Percentiles rank a stretch among this genome's conserved stretches.
Evolutionary conservation across 2,329 filamentous ascomycete genomes (phyloP).

Genomic region (Colletotrichum spaethianum): DNA sequence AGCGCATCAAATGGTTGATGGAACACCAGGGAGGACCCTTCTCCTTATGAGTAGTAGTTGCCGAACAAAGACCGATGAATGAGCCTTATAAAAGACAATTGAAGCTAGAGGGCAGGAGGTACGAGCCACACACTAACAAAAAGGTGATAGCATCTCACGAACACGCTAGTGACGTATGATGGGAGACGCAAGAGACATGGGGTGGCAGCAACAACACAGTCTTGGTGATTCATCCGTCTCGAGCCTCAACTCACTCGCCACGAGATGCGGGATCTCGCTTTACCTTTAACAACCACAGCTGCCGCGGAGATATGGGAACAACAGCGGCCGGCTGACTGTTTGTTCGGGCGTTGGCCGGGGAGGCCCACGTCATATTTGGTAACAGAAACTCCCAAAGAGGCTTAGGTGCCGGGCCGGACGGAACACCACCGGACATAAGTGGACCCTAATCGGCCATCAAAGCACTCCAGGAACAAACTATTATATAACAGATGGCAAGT

Average conservation of each 20-base stretch:
- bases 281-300: constrained; percentile 21
- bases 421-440: constrained; percentile 24
- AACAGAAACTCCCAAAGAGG: constrained; percentile 46
- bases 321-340: constrained; percentile 30
- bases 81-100: background rate
- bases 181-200: background rate
- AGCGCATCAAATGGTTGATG: background rate
- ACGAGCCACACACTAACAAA: background rate
- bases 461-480: constrained; percentile 12
- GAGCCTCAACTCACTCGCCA: background rate
- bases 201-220: constrained; percentile 2
- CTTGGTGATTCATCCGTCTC: constrained; percentile 11
- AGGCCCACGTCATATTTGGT: constrained; percentile 45
- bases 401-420: constrained; percentile 37
- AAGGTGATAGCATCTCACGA: background rate
- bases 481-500: constrained; percentile 39
- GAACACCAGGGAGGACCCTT: background rate
- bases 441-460: constrained; percentile 21
- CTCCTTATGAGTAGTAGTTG: background rate
- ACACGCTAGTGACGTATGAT: background rate
- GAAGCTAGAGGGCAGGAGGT: background rate
- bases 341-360: constrained; percentile 22
- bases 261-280: constrained; percentile 13
- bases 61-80: background rate
- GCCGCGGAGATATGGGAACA: constrained; percentile 48